These are phyloP conservation scores for Triticum timopheevii DNA, from an alignment of 176 grass and related monocot species.

Conservation along the genomic window DNA sequence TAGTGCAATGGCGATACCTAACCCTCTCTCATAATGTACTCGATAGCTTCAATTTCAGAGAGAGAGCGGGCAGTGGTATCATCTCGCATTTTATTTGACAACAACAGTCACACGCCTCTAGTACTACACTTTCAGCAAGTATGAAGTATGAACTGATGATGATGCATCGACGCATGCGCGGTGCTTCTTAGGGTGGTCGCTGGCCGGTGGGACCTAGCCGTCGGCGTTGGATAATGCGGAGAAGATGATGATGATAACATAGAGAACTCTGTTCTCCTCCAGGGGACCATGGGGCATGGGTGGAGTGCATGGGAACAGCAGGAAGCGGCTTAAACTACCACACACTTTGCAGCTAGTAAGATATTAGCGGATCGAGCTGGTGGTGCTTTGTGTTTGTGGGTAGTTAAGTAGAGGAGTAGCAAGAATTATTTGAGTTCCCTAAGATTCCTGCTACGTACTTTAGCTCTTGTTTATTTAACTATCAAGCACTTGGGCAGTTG, in stretches of 20 bases:
- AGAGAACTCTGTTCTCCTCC: neutral
- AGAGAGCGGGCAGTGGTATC: neutral
- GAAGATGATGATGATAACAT: neutral
- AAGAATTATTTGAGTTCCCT: conserved; percentile 8
- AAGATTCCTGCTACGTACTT: conserved; percentile 40
- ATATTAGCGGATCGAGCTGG: neutral
- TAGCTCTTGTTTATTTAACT: neutral
- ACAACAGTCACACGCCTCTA: neutral
- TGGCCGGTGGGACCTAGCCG: neutral
- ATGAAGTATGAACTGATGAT: neutral
- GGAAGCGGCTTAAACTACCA: neutral
- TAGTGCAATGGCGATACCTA: conserved; percentile 29
- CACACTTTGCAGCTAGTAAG: neutral
- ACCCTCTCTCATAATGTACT: conserved; percentile 3
- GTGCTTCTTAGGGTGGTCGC: neutral
- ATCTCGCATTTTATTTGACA: conserved; percentile 11
- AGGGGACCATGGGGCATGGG: conserved; percentile 2
- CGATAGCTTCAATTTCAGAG: no score
- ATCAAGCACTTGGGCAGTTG: neutral
- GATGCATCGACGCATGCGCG: neutral
- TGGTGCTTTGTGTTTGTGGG: conserved; percentile 26
- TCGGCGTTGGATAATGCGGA: neutral
- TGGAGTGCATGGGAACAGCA: neutral
- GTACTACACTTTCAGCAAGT: neutral
- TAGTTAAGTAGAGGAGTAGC: conserved; percentile 10